These are phyloP conservation scores for Knufia fluminis DNA, from an alignment of 2,329 filamentous ascomycete genomes.

Conservation along the genomic window DNA sequence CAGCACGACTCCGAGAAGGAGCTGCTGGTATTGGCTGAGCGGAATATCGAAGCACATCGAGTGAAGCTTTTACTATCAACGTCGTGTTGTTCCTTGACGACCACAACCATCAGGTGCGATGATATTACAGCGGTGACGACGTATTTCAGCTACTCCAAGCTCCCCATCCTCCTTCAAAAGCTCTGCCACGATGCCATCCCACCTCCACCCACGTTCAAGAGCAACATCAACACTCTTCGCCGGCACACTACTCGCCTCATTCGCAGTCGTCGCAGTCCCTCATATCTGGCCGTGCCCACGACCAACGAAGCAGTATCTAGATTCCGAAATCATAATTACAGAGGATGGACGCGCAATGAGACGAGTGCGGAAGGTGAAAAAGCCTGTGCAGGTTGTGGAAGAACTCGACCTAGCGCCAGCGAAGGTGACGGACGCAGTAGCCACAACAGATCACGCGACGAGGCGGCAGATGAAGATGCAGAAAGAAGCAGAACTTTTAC, in stretches of 20 bases:
- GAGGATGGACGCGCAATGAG: constrained; percentile 36
- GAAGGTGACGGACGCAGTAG: background rate
- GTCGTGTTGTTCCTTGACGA: background rate
- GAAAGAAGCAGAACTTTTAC: constrained; percentile 37
- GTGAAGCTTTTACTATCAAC: background rate
- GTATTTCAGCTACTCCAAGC: background rate
- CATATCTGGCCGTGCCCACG: constrained; percentile 88
- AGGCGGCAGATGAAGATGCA: constrained; percentile 26
- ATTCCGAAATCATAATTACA: constrained; percentile 45
- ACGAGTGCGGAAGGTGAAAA: constrained; percentile 26
- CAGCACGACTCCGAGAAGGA: background rate
- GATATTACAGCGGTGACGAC: background rate
- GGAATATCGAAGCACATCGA: background rate
- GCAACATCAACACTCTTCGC: constrained; percentile 92
- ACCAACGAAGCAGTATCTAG: constrained; percentile 64
- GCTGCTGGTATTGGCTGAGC: background rate
- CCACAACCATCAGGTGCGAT: background rate
- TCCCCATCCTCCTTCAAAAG: background rate
- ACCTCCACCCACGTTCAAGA: constrained; percentile 86
- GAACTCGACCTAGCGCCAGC: constrained; percentile 21
- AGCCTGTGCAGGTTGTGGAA: constrained; percentile 31
- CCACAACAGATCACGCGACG: constrained; percentile 20
- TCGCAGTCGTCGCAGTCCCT: constrained; percentile 83
- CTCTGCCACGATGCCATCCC: constrained; percentile 35
- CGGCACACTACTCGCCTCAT: constrained; percentile 79